Evolutionary conservation across 1,284 basidiomycete genomes (phyloP), one percentile per base, ranked within the genome.

Genomic region (Macrocystidia cucumis): DNA sequence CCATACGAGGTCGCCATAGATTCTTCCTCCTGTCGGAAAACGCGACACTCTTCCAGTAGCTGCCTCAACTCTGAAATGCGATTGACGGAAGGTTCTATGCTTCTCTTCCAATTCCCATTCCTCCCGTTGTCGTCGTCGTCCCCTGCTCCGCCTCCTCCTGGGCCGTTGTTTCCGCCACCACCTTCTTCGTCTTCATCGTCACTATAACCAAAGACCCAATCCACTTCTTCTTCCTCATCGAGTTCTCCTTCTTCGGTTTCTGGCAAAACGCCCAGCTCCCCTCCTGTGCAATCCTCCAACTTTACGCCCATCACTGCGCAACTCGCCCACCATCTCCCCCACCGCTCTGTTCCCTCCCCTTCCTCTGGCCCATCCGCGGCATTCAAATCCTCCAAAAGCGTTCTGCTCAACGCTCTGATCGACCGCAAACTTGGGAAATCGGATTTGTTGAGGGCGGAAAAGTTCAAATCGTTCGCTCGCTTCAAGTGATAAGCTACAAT

Each of bases 381-480:
- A 37, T 83, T 76, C 32, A 86, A 55, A 33, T 76, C 74, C 13
- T 59, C 54, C 28, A 86, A 51, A 48, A 84, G 56, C 4, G 55
- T 59, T 20, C 69, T 53, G 42, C 65, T 78, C 38, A 85, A 51
- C 12, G 74, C 67, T 18, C 82, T 64, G 20, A 84, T 63, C 11
- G 69, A 60, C 40, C 66, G 58, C 26, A 86, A 55, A 28, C 62
- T 62, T 0, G 82, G 82, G 48, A 86, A 85, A 40, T 74, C 72
- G 2, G 43, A 39, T 32, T 55, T 65, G 29, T 57, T 71, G 8
- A 85, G 56, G 6, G 78, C 72, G 0, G 61, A 55, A 21, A 86
- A 66, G 47, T 79, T 84, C 44, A 69, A 53, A 38, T 85, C 82
- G 50, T 85, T 86, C 23, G 67, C 68, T 17, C 64, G 63, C 22